Evolutionary conservation across 768 basidiomycete species (phyloP), one percentile per base, ranked within the genome.

Genomic region (Termitomyces sp.): DNA sequence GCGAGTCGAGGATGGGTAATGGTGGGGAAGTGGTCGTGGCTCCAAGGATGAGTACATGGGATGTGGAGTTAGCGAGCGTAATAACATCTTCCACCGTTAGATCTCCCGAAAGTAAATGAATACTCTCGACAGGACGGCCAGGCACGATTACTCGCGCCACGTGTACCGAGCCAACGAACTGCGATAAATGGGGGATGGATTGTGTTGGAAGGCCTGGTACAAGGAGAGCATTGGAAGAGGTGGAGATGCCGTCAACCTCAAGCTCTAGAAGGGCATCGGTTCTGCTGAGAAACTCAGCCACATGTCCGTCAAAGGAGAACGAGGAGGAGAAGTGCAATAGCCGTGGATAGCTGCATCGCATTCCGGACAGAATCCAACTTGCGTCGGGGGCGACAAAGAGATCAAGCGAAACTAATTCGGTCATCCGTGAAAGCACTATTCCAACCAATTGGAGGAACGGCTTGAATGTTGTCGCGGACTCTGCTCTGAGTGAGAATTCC

Each of bases 71-170:
- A 13, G 84, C 77, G 50, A 90, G 77, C 32, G 72, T 72, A 48
- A 74, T 74, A 26, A 88, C 74, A 65, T 85, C 78, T 30, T 79
- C 81, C 63, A 84, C 82, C 26, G 80, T 75, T 61, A 89, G 72
- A 70, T 83, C 82, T 33, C 83, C 78, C n/a, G 77, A 81, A 59
- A 78, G 80, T 57, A 91, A 78, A 68, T 85, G 82, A 51, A 91
- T 77, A 66, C 78, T 79, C 61, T 81, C 73, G 41, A 91, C 77
- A 10, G 89, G 88, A 23, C 89, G 82, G 16, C 85, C 83, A 47
- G 86, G 87, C 3, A 88, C 78, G 64, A 91, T 72, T 28, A 74
- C 70, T 54, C 75, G 72, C 26, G 88, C 86, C 23, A 78, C 78
- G 52, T 78, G 72, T 35, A 81, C 74, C 20, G 88, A 83, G 23